Evolutionary conservation across 2,329 filamentous ascomycete genomes (phyloP).

Genomic region (Thermomyces lanuginosus): DNA sequence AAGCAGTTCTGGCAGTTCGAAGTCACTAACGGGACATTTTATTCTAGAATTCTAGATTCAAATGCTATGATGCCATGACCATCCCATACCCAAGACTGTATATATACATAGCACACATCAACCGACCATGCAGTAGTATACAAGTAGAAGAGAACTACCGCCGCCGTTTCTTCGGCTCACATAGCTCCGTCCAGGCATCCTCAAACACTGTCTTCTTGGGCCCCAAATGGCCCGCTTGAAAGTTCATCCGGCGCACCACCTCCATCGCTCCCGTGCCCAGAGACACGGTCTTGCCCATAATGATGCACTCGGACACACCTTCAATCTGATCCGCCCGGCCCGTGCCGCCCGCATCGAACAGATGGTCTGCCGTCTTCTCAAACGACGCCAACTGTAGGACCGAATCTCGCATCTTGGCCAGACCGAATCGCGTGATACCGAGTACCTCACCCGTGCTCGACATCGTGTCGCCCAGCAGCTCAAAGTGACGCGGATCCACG

Average conservation of each 20-base stretch:
- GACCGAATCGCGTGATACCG: conserved; percentile 88
- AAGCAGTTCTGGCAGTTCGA: no score
- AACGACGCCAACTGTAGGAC: conserved; percentile 90
- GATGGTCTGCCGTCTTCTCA: conserved; percentile 93
- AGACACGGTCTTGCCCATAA: conserved; percentile 89
- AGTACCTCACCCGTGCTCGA: conserved; percentile 96
- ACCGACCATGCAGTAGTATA: no score
- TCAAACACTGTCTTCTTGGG: conserved; percentile 51
- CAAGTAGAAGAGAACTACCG: no score
- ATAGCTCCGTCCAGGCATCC: conserved; percentile 33
- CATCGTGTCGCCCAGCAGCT: conserved; percentile 94
- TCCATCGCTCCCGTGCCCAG: conserved; percentile 87
- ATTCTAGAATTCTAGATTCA: no score
- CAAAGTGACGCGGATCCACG: conserved; percentile 96
- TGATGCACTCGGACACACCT: conserved; percentile 91
- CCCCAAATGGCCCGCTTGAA: conserved; percentile 43
- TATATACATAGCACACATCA: no score
- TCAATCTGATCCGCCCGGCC: conserved; percentile 89
- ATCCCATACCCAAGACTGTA: no score
- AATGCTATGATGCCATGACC: no score
- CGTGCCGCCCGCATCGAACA: conserved; percentile 83
- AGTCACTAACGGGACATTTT: no score
- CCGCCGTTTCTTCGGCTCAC: conserved; percentile 4
- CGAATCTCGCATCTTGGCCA: conserved; percentile 90
- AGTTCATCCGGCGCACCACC: conserved; percentile 60